Evolutionary conservation across 2,329 filamentous ascomycete genomes (phyloP), one percentile per base, ranked within the genome.

Genomic region (Alternaria viburni): DNA sequence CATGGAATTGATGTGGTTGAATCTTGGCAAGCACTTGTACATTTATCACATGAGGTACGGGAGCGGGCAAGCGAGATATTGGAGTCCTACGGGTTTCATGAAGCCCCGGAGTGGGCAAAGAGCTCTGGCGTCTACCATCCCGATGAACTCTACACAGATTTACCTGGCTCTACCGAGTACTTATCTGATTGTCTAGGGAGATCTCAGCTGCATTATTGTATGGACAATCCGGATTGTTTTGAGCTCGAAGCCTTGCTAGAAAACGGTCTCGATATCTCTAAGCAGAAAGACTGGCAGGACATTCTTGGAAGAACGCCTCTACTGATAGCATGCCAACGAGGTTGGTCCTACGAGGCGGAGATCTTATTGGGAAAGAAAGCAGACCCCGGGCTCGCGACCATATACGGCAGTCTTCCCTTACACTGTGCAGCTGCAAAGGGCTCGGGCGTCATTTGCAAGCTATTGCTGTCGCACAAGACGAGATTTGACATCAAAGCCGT

Each of bases 351-450:
- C 3, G 5, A 21, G 1, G 50, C 6, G 23, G 23, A 55, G 8
- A 3, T 19, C 6, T 10, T 41, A 6, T 21, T 21, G 21, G 21
- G 28, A 11, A 19, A 57, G n/a, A 46, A 55, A 13, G 65, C 61
- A 6, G 51, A 65, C 32, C 44, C 44, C 6, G 36, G 11, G 5
- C 6, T 45, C 12, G n/a, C 6, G 1, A 69, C 65, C 1, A 19
- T 52, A 9, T 65, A 45, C 12, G 59, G 59, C 5, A 61, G 46
- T 19, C 21, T 55, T 2, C 67, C 67, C 11, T 59, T 71, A 10
- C 67, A 71, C 43, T 69, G 61, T 12, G 65, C 67, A 19, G 67
- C 67, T 10, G 57, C 43, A 6, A 55, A 32, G 1, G 66, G 58
- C 5, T 47, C 46, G 2, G 1, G 36, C 4, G 17, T 17, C 1